These are phyloP conservation scores for Lyophyllum decastes DNA, from an alignment of 768 basidiomycete genomes.

Conservation along the genomic window DNA sequence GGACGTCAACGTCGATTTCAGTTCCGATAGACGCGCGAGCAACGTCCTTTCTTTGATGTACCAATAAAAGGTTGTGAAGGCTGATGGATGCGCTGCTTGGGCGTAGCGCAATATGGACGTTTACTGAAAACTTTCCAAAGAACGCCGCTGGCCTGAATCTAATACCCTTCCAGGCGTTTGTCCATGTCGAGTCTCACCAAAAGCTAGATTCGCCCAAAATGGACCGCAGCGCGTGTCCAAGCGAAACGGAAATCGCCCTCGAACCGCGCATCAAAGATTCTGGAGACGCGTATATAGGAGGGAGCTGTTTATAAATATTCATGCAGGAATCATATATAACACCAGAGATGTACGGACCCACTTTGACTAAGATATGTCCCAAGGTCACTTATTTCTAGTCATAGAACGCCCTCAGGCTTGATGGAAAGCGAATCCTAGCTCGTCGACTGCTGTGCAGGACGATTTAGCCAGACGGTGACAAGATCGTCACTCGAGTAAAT, in stretches of 20 bases:
- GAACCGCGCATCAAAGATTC: not conserved
- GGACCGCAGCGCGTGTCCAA: not conserved
- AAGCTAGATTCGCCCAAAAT: not conserved
- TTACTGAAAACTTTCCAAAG: not conserved
- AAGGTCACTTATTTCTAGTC: too few relatives aligned
- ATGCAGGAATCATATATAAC: too few relatives aligned
- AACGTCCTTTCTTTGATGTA: not conserved
- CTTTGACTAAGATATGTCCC: too few relatives aligned
- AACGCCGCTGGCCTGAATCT: not conserved
- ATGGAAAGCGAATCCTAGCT: too few relatives aligned
- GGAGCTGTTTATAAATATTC: not conserved
- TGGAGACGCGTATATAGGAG: not conserved
- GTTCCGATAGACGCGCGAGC: not conserved
- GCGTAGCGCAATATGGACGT: constrained; percentile 1
- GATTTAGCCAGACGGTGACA: too few relatives aligned
- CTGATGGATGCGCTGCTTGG: not conserved
- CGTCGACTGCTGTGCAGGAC: too few relatives aligned
- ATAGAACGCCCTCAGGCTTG: too few relatives aligned
- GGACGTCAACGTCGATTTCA: not conserved
- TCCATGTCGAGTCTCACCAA: constrained; percentile 23
- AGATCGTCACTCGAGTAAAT: too few relatives aligned
- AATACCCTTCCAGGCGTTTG: constrained; percentile 16
- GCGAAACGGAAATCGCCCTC: not conserved
- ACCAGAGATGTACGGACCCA: too few relatives aligned
- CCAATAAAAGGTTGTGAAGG: too few relatives aligned